These are phyloP conservation scores for Chlamydomonas eustigma DNA, from an alignment of 139 green algal genomes.

Conservation along the genomic window DNA sequence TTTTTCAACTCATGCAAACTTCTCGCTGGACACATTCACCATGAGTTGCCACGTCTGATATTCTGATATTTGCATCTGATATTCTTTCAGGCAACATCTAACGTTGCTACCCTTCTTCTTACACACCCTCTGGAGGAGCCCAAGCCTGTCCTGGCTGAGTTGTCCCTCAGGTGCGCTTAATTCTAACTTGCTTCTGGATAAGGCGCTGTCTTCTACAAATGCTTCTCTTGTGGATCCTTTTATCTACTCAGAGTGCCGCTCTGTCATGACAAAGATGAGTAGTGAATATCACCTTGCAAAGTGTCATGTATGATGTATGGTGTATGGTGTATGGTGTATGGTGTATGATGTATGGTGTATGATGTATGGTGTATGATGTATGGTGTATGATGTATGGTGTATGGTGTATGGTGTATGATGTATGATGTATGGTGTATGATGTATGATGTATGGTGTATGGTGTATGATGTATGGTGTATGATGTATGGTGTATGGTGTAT, in stretches of 20 bases:
- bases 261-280: too few relatives aligned
- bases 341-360: not conserved
- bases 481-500: not conserved
- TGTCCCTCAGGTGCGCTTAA: conserved; percentile 19
- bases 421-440: too few relatives aligned
- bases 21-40: too few relatives aligned
- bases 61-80: not conserved
- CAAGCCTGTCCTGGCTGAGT: conserved; percentile 41
- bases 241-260: too few relatives aligned
- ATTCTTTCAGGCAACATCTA: conserved; percentile 7
- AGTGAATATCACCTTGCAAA: too few relatives aligned
- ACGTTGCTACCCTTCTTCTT: conserved; percentile 34
- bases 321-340: not conserved
- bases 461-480: not conserved
- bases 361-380: not conserved
- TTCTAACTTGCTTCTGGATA: too few relatives aligned
- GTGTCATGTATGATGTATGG: not conserved
- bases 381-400: not conserved
- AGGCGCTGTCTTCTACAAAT: too few relatives aligned
- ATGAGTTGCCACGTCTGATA: not conserved
- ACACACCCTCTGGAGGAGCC: conserved; percentile 58
- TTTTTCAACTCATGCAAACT: not conserved
- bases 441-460: not conserved
- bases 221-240: too few relatives aligned
- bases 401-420: not conserved